Base-by-base conservation (phyloP, 1,284 basidiomycete genomes). In the Albatrellus sp. region DNA sequence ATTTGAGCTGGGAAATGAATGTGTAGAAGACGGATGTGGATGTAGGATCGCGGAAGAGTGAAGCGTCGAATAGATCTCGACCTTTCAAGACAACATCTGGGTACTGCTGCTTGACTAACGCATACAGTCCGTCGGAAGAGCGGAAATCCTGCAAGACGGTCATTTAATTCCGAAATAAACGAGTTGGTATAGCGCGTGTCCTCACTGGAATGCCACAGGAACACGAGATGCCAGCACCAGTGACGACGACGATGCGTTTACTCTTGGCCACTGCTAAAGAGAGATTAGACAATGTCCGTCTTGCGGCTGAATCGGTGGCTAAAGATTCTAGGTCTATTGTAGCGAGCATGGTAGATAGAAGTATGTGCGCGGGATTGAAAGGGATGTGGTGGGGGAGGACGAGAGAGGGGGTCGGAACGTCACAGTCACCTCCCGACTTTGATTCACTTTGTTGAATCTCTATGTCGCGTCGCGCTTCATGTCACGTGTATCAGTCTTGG, bases 11-110 rank as follows among this genome's bases (percentile, higher is more conserved):
- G 4, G 91, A 86, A 48, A 97, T 91, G 66, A 97, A 96, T 0
- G 90, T 87, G 64, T 93, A 92, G 63, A 97, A 97, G 20, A 94
- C 73, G 5, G 90, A 75, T 1, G 89, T 88, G 2, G 90, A 90
- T n/a, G 73, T 79, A 16, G 83, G 68, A 57, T 90, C 84, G 16
- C 83, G 77, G 64, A 94, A 93, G 10, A 91, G 68, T 20, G 84
- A 81, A 37, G 88, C 83, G 60, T 91, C 87, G 63, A 94, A 94
- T 33, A 93, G 73, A 58, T 92, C 90, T 52, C 86, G 83, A 42
- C 91, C 91, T 61, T 89, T 88, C 38, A 91, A 61, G 38, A 92
- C 81, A 9, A 80, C 75, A 54, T 87, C 77, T 11, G 89, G 89
- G 56, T 90, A 87, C 59, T 81, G 75, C 35, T 81, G 68, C 57